Evolutionary conservation across 1,284 basidiomycete species (phyloP).

Genomic region (Trametes pubescens): DNA sequence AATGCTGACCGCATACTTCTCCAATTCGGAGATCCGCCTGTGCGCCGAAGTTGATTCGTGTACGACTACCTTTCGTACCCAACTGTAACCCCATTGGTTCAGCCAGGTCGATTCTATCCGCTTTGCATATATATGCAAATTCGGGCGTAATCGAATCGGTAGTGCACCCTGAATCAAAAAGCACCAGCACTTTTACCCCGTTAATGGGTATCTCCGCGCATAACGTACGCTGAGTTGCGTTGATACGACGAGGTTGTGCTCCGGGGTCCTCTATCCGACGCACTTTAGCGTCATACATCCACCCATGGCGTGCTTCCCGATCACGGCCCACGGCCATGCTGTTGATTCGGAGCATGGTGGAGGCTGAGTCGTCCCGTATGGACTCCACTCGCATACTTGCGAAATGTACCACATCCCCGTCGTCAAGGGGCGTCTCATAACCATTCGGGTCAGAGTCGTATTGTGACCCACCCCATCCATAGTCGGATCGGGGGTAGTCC

Average conservation of each 20-base stretch:
- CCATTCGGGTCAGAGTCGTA: background rate
- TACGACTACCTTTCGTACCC: too few species aligned
- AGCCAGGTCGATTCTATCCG: too few species aligned
- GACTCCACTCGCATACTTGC: too few species aligned
- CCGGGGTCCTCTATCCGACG: conserved; percentile 3
- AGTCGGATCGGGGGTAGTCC: too few species aligned
- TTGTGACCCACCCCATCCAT: background rate
- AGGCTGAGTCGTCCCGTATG: too few species aligned
- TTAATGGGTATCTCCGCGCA: conserved; percentile 20
- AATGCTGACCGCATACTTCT: background rate
- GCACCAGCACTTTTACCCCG: conserved; percentile 5
- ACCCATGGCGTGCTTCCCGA: background rate
- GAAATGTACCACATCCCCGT: too few species aligned
- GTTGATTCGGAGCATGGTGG: too few species aligned
- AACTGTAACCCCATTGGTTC: too few species aligned
- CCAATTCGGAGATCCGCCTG: conserved; percentile 11
- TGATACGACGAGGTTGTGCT: conserved; percentile 2
- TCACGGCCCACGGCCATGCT: background rate
- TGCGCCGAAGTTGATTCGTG: conserved; percentile 36
- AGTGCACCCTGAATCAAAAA: conserved; percentile 23
- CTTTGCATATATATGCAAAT: too few species aligned
- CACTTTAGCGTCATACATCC: conserved; percentile 15
- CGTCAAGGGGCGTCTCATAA: background rate
- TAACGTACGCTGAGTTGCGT: conserved; percentile 2
- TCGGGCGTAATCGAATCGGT: too few species aligned